Base-by-base conservation (phyloP, 176 grass and related monocot genomes). In the Themeda triandra region DNA sequence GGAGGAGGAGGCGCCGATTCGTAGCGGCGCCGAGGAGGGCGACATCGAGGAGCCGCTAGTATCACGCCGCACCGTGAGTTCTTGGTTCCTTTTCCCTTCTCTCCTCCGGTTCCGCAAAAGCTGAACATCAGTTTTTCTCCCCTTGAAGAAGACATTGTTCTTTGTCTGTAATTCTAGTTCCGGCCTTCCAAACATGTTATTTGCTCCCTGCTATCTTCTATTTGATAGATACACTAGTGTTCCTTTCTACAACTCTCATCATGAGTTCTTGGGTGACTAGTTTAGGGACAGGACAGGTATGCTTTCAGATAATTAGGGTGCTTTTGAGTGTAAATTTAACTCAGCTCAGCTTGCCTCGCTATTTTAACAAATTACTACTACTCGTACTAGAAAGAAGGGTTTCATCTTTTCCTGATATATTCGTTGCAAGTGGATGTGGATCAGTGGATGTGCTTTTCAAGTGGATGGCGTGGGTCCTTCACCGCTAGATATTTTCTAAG, bases 41-140 rank as follows among this genome's bases (percentile, higher is more conserved):
- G 67, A 49, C 19, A 18, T 80, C 58, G 31, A 66, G 17, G 85
- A 81, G 85, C 77, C 77, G 24, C 62, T 87, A 42, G 59, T 87
- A 18, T n/a, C 36, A 1, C 77, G 36, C 67, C 15, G 67, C 40
- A 3, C 76, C 8, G 84, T 80, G 77, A 80, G 77, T 80, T 86
- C 63, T 54, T 85, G 25, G 24, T 66, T 14, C 23, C 66, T 18
- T 33, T 2, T 18, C 36, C 23, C 14, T 7, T 40, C 28, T 0
- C 21, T 48, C 40, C 1, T 23, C 2, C 10, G 9, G 5, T 53
- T 41, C 18, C 2, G 30, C 44, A 13, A n/a, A 51, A 79, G 32
- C 27, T 66, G 7, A 3, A 36, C 3, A n/a, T 37, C 0, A 5
- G 3, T 41, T 78, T 30, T 4, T 10, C 13, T 8, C 15, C 15